Conservation (phyloP, 805 yeast genomes). For the Pichia phayaonensis region DNA sequence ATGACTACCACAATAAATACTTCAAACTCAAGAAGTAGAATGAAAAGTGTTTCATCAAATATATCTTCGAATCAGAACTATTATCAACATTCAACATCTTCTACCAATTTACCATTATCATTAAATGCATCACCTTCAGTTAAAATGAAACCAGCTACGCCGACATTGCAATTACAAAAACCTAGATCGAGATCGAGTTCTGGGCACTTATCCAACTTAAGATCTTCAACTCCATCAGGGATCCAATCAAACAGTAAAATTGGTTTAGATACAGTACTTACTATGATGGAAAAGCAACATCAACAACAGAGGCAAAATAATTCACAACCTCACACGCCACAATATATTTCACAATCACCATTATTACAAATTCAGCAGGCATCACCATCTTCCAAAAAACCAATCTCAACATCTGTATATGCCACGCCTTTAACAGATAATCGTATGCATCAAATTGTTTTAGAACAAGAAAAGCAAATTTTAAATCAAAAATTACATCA, state of each 20-base stretch:
- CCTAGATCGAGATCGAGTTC: neutral
- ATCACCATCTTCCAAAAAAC: neutral
- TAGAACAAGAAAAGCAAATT: constrained; percentile 4
- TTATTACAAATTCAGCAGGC: neutral
- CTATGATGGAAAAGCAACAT: neutral
- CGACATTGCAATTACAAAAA: neutral
- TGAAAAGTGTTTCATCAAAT: constrained; percentile 5
- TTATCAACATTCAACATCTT: constrained; percentile 2
- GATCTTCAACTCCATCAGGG: neutral
- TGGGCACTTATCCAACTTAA: neutral
- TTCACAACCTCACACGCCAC: constrained; percentile 1
- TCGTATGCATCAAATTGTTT: neutral
- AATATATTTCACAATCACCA: neutral
- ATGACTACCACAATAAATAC: neutral
- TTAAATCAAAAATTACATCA: constrained; percentile 1
- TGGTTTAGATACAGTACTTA: neutral
- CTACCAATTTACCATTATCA: neutral
- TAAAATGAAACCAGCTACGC: neutral
- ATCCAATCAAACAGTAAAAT: neutral
- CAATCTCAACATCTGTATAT: neutral
- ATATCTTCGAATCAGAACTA: neutral
- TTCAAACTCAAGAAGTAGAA: neutral
- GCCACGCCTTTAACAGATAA: neutral
- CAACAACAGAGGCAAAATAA: constrained; percentile 1
- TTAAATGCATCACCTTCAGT: neutral